Evolutionary conservation across 2,329 filamentous ascomycete species (phyloP).

Genomic region (Rachicladosporium sp.): DNA sequence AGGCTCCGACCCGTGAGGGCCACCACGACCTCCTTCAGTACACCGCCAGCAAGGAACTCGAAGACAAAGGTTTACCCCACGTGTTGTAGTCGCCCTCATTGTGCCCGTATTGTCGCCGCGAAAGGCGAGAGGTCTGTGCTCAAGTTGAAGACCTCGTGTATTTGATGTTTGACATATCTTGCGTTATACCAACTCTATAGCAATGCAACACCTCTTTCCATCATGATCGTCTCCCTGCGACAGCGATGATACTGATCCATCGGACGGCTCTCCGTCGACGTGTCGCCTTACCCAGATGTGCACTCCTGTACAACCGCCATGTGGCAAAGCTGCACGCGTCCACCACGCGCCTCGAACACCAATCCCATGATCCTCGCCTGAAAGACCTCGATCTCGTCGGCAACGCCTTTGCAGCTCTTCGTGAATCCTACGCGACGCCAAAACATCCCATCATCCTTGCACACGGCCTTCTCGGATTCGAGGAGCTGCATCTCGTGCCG

Average conservation of each 20-base stretch:
- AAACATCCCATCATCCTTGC: conserved; percentile 50
- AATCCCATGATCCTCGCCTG: conserved; percentile 13
- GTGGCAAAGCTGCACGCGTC: neutral
- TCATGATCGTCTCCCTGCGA: too few species aligned
- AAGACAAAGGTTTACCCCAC: too few species aligned
- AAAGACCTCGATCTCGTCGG: conserved; percentile 14
- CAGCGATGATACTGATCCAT: conserved; percentile 6
- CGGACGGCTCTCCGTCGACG: conserved; percentile 8
- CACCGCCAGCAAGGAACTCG: too few species aligned
- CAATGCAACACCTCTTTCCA: too few species aligned
- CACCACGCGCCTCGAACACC: conserved; percentile 3
- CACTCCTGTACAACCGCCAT: neutral
- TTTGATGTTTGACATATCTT: too few species aligned
- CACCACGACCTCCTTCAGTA: too few species aligned
- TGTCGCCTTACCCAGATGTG: neutral
- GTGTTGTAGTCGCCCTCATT: too few species aligned
- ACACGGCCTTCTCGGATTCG: conserved; percentile 55
- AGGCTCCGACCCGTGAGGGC: too few species aligned
- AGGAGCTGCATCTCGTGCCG: conserved; percentile 44
- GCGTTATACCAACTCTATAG: too few species aligned
- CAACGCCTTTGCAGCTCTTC: conserved; percentile 50
- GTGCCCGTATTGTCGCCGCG: too few species aligned
- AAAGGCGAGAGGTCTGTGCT: too few species aligned
- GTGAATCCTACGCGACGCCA: conserved; percentile 42
- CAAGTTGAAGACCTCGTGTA: too few species aligned